Base-by-base conservation (phyloP, 169 alveolate species). In the Plasmodium gaboni region DNA sequence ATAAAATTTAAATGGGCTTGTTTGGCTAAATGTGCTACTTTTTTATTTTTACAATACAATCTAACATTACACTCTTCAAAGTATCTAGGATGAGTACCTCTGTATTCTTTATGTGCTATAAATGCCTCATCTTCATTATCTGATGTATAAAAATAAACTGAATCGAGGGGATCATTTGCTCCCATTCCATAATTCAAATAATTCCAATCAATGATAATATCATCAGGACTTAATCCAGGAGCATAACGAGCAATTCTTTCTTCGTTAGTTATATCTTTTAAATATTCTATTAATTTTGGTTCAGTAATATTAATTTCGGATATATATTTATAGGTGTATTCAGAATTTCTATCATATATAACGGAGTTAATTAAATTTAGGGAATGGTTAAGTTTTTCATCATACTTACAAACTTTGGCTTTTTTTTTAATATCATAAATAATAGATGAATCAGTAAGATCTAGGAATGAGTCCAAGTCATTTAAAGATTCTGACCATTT, bases 131-230 rank as follows among this genome's bases (percentile, higher is more conserved):
- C 85, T 71, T 83, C 85, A 55, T 83, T 69, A 83, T 83, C 85
- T 53, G 91, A 83, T 50, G 67, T 83, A 72, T 68, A 83, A 46
- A 83, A 83, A 68, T 83, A 83, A 55, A 83, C 91, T 42, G 46
- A 83, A 17, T 83, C 91, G 0, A 83, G 46, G 13, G 91, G 91
- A 6, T 83, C 91, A 28, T 83, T 83, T 68, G 83, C 59, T 13
- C 83, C 83, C 85, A 83, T 68, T 83, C 91, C 91, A 71, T 83
- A 83, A 71, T 83, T 67, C 24, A 83, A 68, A 59, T 83, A 42
- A 60, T 83, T 83, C 91, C 91, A 83, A 64, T 83, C 91, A 22
- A 83, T 83, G 22, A 83, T 59, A 15, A 83, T 83, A 32, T 83
- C 91, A 57, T 68, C 91, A 3, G 91, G 91, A 53, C 73, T 83